Base-by-base conservation (phyloP, 2,329 filamentous ascomycete species). In the Harringtonia lauricola region DNA sequence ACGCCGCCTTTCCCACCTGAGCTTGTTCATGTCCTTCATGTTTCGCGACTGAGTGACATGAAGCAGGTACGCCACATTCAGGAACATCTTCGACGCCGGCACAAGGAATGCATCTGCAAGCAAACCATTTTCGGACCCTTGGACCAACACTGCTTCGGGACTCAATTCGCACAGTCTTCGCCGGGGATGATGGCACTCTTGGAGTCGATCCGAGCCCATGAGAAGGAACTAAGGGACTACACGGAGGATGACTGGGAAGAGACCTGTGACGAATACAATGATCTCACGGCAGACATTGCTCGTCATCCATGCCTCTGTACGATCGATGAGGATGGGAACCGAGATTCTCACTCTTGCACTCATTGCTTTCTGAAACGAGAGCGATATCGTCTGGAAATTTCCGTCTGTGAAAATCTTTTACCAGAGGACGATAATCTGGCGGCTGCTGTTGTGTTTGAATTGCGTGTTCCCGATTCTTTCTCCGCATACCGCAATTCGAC, bases 1-100 rank as follows among this genome's bases (percentile, higher is more conserved):
- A 62, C 71, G 15, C 73, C 77, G 0, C 60, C 64, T 0, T 72
- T 85, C 38, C 49, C 57, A 0, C 57, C 70, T 0, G 60, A 68
- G 4, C 52, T 72, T 0, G 57, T 85, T 2, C 68, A 83, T 51
- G 60, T 68, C 4, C 59, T 85, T 0, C 71, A 77, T 5, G 50
- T 83, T 0, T 57, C 68, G 0, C 57, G 55, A 0, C 49, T 59
- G 1, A 36, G 52, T 2, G 70, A 79, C 12, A 70, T 83, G 66
- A 28, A 52, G 0, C 67, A 72, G 0, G 61, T 82, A 0, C 60
- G 64, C 2, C 41, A 48, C 0, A 60, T 82, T 1, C 73, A 81
- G 42, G 37, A 17, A 0, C 69, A 82, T 46, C 53, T 83, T 3
- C 42, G 55, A 1, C 15, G 75, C 10, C 53, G 57, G 12, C 47